These are phyloP conservation scores for Trypanosomatidae sp. DNA, from an alignment of 208 protist genomes.

Conservation along the genomic window DNA sequence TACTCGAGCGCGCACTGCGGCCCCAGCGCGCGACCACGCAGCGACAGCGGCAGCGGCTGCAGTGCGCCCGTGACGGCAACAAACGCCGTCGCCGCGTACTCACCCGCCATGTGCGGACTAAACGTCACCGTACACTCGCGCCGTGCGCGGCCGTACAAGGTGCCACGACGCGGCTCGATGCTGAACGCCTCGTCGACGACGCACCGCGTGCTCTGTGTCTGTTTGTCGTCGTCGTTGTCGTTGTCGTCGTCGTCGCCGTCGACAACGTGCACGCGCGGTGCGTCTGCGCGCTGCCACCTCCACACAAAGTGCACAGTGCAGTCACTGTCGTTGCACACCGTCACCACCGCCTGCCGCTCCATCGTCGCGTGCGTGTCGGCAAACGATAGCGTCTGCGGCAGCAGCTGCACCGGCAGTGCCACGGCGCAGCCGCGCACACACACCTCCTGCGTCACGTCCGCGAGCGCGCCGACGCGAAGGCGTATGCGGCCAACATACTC, in stretches of 20 bases:
- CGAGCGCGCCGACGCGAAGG: constrained; percentile 77
- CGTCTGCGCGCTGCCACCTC: constrained; percentile 33
- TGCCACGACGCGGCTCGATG: constrained; percentile 74
- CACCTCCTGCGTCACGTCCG: constrained; percentile 67
- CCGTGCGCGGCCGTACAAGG: constrained; percentile 59
- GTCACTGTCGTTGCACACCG: constrained; percentile 78
- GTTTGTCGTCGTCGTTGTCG: not conserved
- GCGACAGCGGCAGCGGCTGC: constrained; percentile 59
- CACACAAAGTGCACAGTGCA: constrained; percentile 71
- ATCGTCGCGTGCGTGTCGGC: constrained; percentile 85
- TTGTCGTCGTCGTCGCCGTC: not conserved
- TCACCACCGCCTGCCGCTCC: constrained; percentile 70
- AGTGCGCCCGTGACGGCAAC: constrained; percentile 65
- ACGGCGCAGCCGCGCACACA: constrained; percentile 27
- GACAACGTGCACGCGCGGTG: constrained; percentile 1
- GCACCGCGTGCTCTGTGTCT: too few relatives aligned
- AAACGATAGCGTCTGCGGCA: constrained; percentile 41
- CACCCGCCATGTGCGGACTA: constrained; percentile 69
- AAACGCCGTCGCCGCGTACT: constrained; percentile 59
- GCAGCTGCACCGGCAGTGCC: constrained; percentile 68
- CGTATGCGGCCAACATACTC: constrained; percentile 16
- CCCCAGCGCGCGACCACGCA: constrained; percentile 75
- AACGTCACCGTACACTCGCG: constrained; percentile 87
- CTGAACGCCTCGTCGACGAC: constrained; percentile 64
- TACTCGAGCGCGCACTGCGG: constrained; percentile 87